These are phyloP conservation scores for Chytridium lagenaria DNA, from an alignment of 371 early-diverging fungal species.

Conservation along the genomic window DNA sequence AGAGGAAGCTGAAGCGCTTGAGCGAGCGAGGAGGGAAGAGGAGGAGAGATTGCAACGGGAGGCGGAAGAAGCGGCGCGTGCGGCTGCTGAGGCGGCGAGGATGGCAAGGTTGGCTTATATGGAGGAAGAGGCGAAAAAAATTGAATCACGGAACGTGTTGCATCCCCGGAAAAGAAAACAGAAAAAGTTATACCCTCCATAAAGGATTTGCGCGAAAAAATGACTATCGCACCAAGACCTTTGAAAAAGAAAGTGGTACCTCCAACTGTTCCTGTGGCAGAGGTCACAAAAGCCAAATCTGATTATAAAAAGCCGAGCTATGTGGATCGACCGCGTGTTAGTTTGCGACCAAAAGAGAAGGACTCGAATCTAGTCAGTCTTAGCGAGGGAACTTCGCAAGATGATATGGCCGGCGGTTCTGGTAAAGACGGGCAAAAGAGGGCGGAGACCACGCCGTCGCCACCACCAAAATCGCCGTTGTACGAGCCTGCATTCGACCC, in stretches of 20 bases:
- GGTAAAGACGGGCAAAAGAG: too few species aligned
- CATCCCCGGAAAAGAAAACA: background rate
- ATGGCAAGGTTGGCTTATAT: background rate
- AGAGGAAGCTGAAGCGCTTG: conserved; percentile 15
- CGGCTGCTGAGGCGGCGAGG: conserved; percentile 19
- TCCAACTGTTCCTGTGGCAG: background rate
- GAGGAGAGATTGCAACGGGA: conserved; percentile 3
- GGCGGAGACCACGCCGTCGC: background rate
- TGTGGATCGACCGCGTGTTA: conserved; percentile 1
- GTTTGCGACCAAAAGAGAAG: too few species aligned
- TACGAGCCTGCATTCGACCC: background rate
- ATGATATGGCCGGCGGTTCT: too few species aligned
- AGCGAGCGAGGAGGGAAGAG: conserved; percentile 6
- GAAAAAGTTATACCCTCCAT: background rate
- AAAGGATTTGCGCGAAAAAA: conserved; percentile 5
- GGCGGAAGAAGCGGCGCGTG: conserved; percentile 7
- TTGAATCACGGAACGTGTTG: background rate
- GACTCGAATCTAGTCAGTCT: too few species aligned
- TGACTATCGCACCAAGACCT: background rate
- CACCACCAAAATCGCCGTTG: background rate
- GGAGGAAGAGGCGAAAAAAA: conserved; percentile 5
- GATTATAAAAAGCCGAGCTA: background rate
- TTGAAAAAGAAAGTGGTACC: conserved; percentile 3
- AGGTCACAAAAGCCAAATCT: conserved; percentile 9
- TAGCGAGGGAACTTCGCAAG: too few species aligned